phyloP scores from a whole-genome alignment of 169 alveolate genomes.

The Neospora caninum region DNA sequence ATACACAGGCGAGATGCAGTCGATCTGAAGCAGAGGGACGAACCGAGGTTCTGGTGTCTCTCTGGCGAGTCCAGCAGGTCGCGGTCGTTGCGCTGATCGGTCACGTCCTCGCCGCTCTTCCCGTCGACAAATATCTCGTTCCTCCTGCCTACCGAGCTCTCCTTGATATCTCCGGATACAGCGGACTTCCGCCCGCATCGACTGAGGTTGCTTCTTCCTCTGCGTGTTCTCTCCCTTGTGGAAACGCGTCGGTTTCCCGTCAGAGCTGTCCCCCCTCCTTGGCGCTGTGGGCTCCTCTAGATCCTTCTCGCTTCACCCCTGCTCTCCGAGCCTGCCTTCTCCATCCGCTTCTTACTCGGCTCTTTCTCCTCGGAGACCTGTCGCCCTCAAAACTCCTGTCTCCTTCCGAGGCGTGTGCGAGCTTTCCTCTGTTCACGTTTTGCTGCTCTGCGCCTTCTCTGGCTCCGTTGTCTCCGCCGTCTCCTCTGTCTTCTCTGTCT shows the following conservation, averaged over 20 bases:
- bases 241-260: too few species aligned
- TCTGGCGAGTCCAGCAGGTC: background rate
- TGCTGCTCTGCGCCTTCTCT: background rate
- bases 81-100: background rate
- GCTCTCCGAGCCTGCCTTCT: background rate
- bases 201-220: too few species aligned
- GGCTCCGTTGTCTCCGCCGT: background rate
- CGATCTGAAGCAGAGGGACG: background rate
- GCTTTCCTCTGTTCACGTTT: background rate
- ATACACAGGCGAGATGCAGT: background rate
- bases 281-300: too few species aligned
- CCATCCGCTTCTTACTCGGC: background rate
- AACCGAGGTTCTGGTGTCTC: background rate
- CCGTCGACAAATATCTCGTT: background rate
- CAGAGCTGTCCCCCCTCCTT: too few species aligned
- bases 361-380: background rate
- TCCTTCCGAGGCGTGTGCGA: background rate
- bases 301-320: background rate
- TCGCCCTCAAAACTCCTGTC: background rate
- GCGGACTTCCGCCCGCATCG: background rate
- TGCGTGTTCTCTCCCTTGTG: too few species aligned
- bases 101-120: background rate
- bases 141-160: conserved; percentile 30
- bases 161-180: background rate
- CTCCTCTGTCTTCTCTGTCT: background rate